Evolutionary conservation across 2,329 filamentous ascomycete species (phyloP).

Genomic region (Hortaea werneckii): DNA sequence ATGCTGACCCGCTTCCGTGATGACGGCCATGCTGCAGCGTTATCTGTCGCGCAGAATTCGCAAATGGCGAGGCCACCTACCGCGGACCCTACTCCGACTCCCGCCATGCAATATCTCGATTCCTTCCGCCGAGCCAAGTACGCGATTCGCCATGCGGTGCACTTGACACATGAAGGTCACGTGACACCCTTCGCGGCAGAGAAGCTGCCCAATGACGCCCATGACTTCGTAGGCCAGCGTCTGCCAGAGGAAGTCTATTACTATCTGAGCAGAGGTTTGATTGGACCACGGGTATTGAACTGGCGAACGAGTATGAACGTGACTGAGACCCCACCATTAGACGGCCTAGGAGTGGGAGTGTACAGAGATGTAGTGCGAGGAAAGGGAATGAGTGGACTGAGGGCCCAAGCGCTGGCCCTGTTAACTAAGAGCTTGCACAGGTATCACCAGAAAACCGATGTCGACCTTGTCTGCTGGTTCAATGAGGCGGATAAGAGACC

Average conservation of each 20-base stretch:
- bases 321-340: conserved; percentile 70
- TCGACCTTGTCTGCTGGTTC: conserved; percentile 77
- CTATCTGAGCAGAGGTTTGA: conserved; percentile 74
- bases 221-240: conserved; percentile 82
- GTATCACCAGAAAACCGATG: conserved; percentile 62
- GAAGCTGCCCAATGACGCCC: conserved; percentile 68
- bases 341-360: conserved; percentile 67
- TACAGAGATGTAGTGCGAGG: conserved; percentile 71
- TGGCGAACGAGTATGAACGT: conserved; percentile 75
- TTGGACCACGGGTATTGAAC: conserved; percentile 68
- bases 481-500: conserved; percentile 54
- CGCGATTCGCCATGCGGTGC: conserved; percentile 77
- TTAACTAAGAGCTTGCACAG: neutral
- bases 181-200: conserved; percentile 65
- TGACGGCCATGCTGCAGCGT: conserved; percentile 65
- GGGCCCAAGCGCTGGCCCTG: conserved; percentile 58
- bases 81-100: neutral
- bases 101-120: conserved; percentile 59
- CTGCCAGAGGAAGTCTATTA: conserved; percentile 83
- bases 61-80: no score
- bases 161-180: conserved; percentile 67
- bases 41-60: conserved; percentile 64
- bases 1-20: conserved; percentile 56
- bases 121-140: conserved; percentile 79
- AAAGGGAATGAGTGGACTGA: conserved; percentile 59